A percentile compares a stretch with the other conserved stretches of the same genome.
Evolutionary conservation across 1,284 basidiomycete species (phyloP).

Genomic region (Papiliotrema flavescens): DNA sequence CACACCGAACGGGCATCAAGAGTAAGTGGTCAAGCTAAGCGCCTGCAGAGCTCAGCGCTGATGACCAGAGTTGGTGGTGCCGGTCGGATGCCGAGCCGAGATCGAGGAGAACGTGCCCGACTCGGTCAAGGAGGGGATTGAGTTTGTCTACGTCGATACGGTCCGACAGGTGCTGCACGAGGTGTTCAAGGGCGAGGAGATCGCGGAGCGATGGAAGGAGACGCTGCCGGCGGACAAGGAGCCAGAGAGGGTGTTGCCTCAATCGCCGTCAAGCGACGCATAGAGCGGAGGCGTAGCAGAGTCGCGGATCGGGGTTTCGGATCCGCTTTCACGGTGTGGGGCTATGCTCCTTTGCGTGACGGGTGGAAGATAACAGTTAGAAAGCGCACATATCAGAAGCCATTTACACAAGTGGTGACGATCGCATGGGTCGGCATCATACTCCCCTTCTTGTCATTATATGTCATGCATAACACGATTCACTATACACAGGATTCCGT

Average conservation of each 20-base stretch:
- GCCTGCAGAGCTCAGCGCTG: neutral
- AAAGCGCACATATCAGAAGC: no score
- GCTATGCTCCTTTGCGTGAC: no score
- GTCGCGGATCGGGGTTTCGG: no score
- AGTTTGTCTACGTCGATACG: slow-evolving; percentile 85
- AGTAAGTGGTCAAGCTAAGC: slow-evolving; percentile 50
- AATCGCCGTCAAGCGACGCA: neutral
- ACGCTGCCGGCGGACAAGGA: slow-evolving; percentile 45
- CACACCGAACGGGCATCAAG: slow-evolving; percentile 88
- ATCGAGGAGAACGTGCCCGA: slow-evolving; percentile 94
- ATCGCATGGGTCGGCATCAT: no score
- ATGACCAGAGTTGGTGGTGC: slow-evolving; percentile 61
- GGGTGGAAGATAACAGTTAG: no score
- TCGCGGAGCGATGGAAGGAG: slow-evolving; percentile 66
- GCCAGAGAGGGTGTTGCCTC: slow-evolving; percentile 26
- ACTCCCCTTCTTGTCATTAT: neutral
- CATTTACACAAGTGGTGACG: no score
- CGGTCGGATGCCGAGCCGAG: slow-evolving; percentile 79
- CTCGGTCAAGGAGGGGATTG: slow-evolving; percentile 88
- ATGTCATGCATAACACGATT: slow-evolving; percentile 2
- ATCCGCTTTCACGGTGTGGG: no score
- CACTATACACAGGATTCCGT: neutral
- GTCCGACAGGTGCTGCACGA: slow-evolving; percentile 81
- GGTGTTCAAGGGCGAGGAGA: slow-evolving; percentile 66
- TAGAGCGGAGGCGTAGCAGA: neutral